Evolutionary conservation across 768 basidiomycete species (phyloP), one percentile per base, ranked within the genome.

Genomic region (Erythrobasidium yunnanense): DNA sequence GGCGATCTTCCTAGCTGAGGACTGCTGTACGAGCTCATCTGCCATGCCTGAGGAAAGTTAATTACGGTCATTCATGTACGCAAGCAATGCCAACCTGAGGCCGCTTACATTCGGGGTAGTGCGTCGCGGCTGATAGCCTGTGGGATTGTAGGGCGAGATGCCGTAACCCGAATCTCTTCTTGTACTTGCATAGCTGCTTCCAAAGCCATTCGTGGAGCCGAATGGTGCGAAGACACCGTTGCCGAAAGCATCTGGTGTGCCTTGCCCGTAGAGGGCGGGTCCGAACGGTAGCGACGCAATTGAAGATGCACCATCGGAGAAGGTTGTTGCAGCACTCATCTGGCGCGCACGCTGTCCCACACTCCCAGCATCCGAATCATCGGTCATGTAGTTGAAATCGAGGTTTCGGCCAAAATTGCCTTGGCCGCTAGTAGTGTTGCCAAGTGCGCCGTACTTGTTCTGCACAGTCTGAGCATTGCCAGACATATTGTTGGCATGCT

Each of bases 111-210:
- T 42, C 7, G 2, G 25, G 20, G 23, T 22, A 58, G 6, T 58
- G 4, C 56, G 27, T 45, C 38, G 27, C 38, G 18, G 11, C 50
- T 52, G 18, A 30, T 30, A 22, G 45, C 34, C 23, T 15, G 38
- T 23, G 20, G 42, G 29, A 32, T 45, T 58, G 27, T 58, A 58
- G 27, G 35, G 25, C 18, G 56, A 58, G 6, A 11, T 23, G 35
- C 38, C 56, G 20, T 58, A 58, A 15, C 56, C 56, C 38, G 56
- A 58, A 27, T 58, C 56, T 47, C 56, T 58, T 27, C 56, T 58
- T 11, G 56, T 18, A 27, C 5, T 47, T 22, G 45, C 27, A 27
- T 7, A 34, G 3, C 4, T 4, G 5, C 22, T 42, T 4, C 56
- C 56, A n/a, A 47, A 47, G 30, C 3, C 35, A 20, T 15, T 32